These are phyloP conservation scores for Casaregolazyma lundiana DNA, from an alignment of 1,139 yeast genomes.

Conservation along the genomic window DNA sequence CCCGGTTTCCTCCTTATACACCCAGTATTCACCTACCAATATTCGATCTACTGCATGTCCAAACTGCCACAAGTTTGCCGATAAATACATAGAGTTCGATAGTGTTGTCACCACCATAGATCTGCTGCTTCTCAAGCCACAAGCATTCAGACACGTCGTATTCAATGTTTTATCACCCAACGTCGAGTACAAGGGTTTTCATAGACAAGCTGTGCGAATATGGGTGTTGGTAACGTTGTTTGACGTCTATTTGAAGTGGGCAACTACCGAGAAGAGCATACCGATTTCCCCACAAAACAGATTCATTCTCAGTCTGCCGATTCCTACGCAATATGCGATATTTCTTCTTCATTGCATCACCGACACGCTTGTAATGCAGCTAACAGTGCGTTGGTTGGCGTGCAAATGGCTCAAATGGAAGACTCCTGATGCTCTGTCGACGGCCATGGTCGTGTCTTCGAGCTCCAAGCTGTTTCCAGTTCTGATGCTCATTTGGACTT, in stretches of 20 bases:
- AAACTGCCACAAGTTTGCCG: slow-evolving; percentile 69
- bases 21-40: slow-evolving; percentile 70
- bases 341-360: slow-evolving; percentile 59
- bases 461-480: slow-evolving; percentile 83
- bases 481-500: slow-evolving; percentile 95
- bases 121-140: slow-evolving; percentile 73
- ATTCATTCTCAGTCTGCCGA: slow-evolving; percentile 42
- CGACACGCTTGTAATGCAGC: slow-evolving; percentile 55
- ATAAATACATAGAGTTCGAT: slow-evolving; percentile 89
- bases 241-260: slow-evolving; percentile 91
- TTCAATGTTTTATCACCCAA: slow-evolving; percentile 56
- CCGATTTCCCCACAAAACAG: slow-evolving; percentile 24
- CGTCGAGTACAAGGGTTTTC: slow-evolving; percentile 20
- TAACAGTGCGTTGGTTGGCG: slow-evolving; percentile 43
- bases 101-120: slow-evolving; percentile 80
- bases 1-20: slow-evolving; percentile 61
- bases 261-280: slow-evolving; percentile 57
- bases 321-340: slow-evolving; percentile 57
- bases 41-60: slow-evolving; percentile 77
- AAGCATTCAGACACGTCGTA: slow-evolving; percentile 85
- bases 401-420: slow-evolving; percentile 42
- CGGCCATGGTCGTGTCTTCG: slow-evolving; percentile 69
- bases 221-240: slow-evolving; percentile 67
- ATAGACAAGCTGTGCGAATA: slow-evolving; percentile 41
- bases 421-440: slow-evolving; percentile 43